Evolutionary conservation across 2,329 filamentous ascomycete species (phyloP), one percentile per base, ranked within the genome.

Genomic region (Helicocarpus griseus): DNA sequence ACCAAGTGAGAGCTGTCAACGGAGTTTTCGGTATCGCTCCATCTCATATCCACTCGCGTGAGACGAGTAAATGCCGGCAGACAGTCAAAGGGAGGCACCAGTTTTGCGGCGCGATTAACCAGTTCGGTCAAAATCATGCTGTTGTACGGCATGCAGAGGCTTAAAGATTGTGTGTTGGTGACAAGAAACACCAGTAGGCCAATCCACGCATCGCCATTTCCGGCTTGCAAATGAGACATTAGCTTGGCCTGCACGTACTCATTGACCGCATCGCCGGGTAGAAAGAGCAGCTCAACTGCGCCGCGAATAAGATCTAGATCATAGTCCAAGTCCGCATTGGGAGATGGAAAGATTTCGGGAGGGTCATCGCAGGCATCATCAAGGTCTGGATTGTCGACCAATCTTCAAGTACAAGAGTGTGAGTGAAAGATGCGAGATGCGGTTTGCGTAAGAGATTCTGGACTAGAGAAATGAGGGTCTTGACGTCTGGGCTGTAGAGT

Each of bases 131-230:
- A 13, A 26, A 29, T 17, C 11, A 5, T 8, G 6, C 13, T 13
- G n/a, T 5, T 19, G 26, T 44, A 41, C n/a, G 38, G 48, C 4
- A 31, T 19, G 26, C 9, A 7, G 7, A 50, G 13, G 9, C 2
- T 21, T 31, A 44, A 26, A n/a, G 24, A 13, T 19, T 35, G 11
- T 19, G 45, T 8, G 6, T 26, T 44, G 6, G 48, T 38, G 8
- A 50, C 2, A 9, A 38, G 11, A 13, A 50, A 44, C 14, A 50
- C 17, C 8, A 50, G 24, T 5, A 50, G 14, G 3, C n/a, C 39
- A 2, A 50, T 17, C 48, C 48, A 50, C 6, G 48, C 48, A 50
- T 50, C 48, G 21, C 21, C 22, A 26, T 35, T 50, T 2, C 38
- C 48, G 4, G 48, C 48, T 2, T 5, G n/a, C 6, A 50, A 19